A percentile compares a stretch with the other conserved stretches of the same genome.
Evolutionary conservation across 768 basidiomycete genomes (phyloP).

Genomic region (Leccinum truebloodii): DNA sequence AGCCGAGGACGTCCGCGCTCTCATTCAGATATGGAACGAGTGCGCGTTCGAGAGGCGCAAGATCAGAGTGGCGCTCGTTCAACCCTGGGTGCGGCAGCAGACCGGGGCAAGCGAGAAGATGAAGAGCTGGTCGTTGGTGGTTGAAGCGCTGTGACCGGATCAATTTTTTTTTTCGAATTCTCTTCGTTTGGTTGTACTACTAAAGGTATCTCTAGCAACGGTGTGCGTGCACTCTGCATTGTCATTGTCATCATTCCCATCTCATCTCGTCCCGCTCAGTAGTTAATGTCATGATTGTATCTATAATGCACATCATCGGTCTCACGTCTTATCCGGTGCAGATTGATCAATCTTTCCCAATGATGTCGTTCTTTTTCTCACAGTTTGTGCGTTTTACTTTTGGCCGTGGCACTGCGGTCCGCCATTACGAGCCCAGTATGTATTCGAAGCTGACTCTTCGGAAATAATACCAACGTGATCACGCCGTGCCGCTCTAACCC

Average conservation of each 20-base stretch:
- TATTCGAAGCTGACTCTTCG: background rate
- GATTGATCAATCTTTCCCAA: background rate
- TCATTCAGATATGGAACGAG: conserved; percentile 33
- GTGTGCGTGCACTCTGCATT: conserved; percentile 1
- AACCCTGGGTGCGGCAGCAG: background rate
- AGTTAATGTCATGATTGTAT: background rate
- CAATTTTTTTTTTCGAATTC: background rate
- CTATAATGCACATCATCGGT: background rate
- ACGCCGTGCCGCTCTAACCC: background rate
- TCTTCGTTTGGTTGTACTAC: conserved; percentile 5
- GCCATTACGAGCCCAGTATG: background rate
- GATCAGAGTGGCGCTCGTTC: conserved; percentile 20
- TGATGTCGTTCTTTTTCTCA: background rate
- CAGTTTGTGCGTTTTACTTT: background rate
- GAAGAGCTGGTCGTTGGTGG: conserved; percentile 17
- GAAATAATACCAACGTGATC: background rate
- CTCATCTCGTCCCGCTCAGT: conserved; percentile 1
- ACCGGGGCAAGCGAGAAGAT: conserved; percentile 5
- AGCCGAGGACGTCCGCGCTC: conserved; percentile 25
- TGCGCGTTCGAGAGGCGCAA: conserved; percentile 36
- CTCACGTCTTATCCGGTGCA: background rate
- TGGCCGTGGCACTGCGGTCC: background rate
- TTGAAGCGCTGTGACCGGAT: conserved; percentile 27
- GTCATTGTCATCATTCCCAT: background rate
- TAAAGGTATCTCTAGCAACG: background rate